These are phyloP conservation scores for Diplodia seriata DNA, from an alignment of 2,329 filamentous ascomycete genomes.

Conservation along the genomic window DNA sequence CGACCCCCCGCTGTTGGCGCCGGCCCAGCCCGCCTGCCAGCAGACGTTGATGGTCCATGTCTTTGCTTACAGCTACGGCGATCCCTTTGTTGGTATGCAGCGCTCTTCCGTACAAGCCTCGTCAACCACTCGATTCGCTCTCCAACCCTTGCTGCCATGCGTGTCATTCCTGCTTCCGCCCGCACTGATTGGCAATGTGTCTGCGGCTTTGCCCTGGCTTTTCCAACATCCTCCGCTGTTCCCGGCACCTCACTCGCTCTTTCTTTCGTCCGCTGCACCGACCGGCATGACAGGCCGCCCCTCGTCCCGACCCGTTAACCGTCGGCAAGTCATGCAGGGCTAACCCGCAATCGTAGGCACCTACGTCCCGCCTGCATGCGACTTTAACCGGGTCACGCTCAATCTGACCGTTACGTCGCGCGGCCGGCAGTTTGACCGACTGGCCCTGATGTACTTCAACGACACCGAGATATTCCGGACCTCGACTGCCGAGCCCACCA, in stretches of 20 bases:
- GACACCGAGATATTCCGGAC: slow-evolving; percentile 84
- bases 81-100: slow-evolving; percentile 69
- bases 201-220: slow-evolving; percentile 15
- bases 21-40: slow-evolving; percentile 53
- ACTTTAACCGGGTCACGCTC: slow-evolving; percentile 76
- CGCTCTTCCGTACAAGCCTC: slow-evolving; percentile 17
- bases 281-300: slow-evolving; percentile 20
- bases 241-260: background rate
- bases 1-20: slow-evolving; percentile 68
- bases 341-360: slow-evolving; percentile 52
- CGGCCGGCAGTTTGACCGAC: slow-evolving; percentile 77
- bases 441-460: slow-evolving; percentile 76
- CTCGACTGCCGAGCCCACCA: slow-evolving; percentile 79
- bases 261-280: slow-evolving; percentile 15
- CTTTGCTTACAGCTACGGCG: slow-evolving; percentile 76
- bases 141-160: slow-evolving; percentile 17
- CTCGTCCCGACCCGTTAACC: slow-evolving; percentile 30
- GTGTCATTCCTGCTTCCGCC: slow-evolving; percentile 28
- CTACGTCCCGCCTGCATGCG: slow-evolving; percentile 71
- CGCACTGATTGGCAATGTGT: slow-evolving; percentile 5
- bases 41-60: slow-evolving; percentile 72
- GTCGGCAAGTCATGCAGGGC: slow-evolving; percentile 20
- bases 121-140: slow-evolving; percentile 20
- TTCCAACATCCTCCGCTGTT: background rate
- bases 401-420: slow-evolving; percentile 76